Evolutionary conservation across 2,329 filamentous ascomycete species (phyloP), one percentile per base, ranked within the genome.

Genomic region (Myotisia sp.): DNA sequence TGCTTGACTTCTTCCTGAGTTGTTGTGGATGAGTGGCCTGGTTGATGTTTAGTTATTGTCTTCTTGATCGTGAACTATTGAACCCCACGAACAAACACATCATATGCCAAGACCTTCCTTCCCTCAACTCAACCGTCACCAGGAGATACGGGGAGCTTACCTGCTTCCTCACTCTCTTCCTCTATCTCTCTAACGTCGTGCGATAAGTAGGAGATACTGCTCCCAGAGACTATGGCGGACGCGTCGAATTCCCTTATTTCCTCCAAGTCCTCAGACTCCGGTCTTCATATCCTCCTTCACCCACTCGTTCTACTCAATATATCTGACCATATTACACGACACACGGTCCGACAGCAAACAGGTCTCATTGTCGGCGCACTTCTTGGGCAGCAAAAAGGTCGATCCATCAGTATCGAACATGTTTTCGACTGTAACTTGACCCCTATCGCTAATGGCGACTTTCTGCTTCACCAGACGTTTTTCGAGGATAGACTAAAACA

Each of bases 241-340:
- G 43, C 54, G 7, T 24, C 44, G 12, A 76, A 75, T 46, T 63
- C 74, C 34, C 66, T 82, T 41, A 54, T 84, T 29, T 81, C 77
- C 4, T 67, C 65, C 38, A 79, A 75, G 57, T 68, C 74, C 4
- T 74, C 73, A 26, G 82, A 90, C 56, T 78, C 77, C 13, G 74
- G 75, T 33, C 73, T 92, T 28, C 78, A 84, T 44, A 74, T 85
- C 37, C 75, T 85, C 47, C 74, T 98, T 12, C 90, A 98, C 51
- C 90, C 90, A 17, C 76, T 98, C 31, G 86, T 93, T 34, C 79
- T 95, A 45, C 81, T 98, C 60, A 92, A 81, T 44, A 90, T 98
- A 49, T 93, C 87, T 47, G 90, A 98, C 59, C 92, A 92, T 56
- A 85, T 95, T 55, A 92, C 87, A 38, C 75, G 90, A 40, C 86